Evolutionary conservation across 2,329 filamentous ascomycete genomes (phyloP), one percentile per base, ranked within the genome.

Genomic region (Leptosphaerulina australis): DNA sequence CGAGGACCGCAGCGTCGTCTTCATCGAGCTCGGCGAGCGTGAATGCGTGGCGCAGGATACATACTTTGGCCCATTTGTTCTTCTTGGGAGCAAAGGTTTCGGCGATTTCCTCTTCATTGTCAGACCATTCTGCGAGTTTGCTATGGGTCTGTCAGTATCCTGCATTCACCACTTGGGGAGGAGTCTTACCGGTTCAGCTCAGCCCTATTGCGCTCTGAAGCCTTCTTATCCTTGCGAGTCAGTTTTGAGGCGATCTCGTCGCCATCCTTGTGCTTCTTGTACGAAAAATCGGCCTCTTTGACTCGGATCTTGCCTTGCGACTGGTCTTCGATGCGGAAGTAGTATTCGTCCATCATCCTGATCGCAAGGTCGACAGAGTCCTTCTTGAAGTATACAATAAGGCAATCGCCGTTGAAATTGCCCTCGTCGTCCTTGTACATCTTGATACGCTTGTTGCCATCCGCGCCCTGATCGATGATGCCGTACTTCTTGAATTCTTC

Each of bases 21-120:
- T 95, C 89, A 61, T 91, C 86, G 20, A 97, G 80, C 75, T 96
- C 90, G 55, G 87, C 71, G 20, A 93, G 79, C 1, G 91, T 95
- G 74, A 99, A 99, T 88, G 96, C 96, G 75, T 96, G 86, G 68
- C 90, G 90, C 57, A 99, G 77, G 50, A 97, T 86, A 21, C 96
- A 92, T 12, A 90, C 79, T 71, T 92, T 95, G 64, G 92, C 89
- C 75, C 83, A 88, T 64, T 77, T 77, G 56, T 73, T 80, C 7
- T 79, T 81, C 31, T 84, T 79, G n/a, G 81, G 79, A 0, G 64
- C 65, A 33, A 61, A 68, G 0, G 57, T 44, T 26, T 67, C 58
- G 21, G 59, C 44, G 18, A 84, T 65, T 18, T 78, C 73, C 1
- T 79, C 82, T 20, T 87, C 83, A 69, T 97, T 92, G 66, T 97